A percentile compares a stretch with the other conserved stretches of the same genome.
phyloP scores from a whole-genome alignment of 768 basidiomycete genomes.

The Tricholoma furcatifolium region DNA sequence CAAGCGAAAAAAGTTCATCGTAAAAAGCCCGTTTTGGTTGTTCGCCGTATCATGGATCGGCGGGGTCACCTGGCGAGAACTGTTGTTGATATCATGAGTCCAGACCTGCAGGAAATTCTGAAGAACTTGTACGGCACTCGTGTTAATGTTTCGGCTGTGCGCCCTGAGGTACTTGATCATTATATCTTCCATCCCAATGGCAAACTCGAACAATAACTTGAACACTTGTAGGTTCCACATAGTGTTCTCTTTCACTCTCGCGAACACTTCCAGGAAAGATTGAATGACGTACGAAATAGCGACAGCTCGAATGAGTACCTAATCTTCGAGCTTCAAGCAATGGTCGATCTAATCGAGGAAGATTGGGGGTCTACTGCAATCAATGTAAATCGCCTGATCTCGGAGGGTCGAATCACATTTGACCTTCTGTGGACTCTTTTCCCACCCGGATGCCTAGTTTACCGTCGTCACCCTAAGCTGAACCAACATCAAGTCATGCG shows the following conservation, averaged over 20 bases:
- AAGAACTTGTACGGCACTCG: not conserved
- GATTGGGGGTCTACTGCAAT: not conserved
- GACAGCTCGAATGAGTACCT: not conserved
- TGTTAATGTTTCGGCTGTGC: not conserved
- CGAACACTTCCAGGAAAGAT: not conserved
- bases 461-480: not conserved
- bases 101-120: not conserved
- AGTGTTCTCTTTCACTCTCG: not conserved
- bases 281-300: not conserved
- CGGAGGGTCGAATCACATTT: slow-evolving; percentile 19
- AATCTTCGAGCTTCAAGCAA: not conserved
- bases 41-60: not conserved
- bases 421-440: slow-evolving; percentile 32
- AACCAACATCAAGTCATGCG: not conserved
- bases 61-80: not conserved
- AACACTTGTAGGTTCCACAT: not conserved
- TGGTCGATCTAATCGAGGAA: not conserved
- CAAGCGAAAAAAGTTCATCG: not conserved
- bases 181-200: not conserved
- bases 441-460: slow-evolving; percentile 12
- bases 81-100: not conserved
- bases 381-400: not conserved
- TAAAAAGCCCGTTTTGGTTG: not conserved
- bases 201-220: too few species aligned
- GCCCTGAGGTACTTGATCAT: not conserved